phyloP scores from a whole-genome alignment of 2,329 filamentous ascomycete species.

The Penicillium sp. region DNA sequence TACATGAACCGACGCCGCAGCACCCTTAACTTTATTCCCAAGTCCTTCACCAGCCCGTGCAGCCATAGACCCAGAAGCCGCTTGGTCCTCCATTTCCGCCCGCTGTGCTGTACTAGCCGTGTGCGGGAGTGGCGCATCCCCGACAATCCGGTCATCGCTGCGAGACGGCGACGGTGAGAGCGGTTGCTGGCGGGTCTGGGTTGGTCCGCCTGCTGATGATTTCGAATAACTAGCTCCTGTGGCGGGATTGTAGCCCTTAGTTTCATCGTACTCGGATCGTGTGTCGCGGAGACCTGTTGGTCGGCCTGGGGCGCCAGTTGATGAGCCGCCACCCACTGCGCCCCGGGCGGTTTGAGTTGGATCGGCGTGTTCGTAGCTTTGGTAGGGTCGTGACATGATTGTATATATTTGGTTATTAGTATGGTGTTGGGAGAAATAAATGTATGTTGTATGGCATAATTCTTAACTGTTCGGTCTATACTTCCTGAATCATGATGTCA shows the following conservation, averaged over 20 bases:
- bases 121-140: constrained; percentile 17
- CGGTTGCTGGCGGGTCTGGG: constrained; percentile 7
- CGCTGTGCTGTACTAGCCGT: constrained; percentile 19
- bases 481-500: not conserved
- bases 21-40: constrained; percentile 27
- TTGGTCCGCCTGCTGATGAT: constrained; percentile 5
- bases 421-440: not conserved
- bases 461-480: not conserved
- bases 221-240: constrained; percentile 26
- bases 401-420: not conserved
- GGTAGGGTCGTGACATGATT: not conserved
- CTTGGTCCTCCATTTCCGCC: constrained; percentile 9
- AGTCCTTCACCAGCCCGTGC: constrained; percentile 19
- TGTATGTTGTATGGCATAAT: not conserved
- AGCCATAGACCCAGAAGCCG: constrained; percentile 1
- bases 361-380: constrained; percentile 1
- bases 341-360: constrained; percentile 1
- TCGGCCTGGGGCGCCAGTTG: constrained; percentile 28
- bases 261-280: constrained; percentile 19
- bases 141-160: constrained; percentile 14
- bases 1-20: constrained; percentile 37
- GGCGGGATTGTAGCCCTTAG: constrained; percentile 26
- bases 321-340: constrained; percentile 25
- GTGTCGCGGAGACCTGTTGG: constrained; percentile 16
- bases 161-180: constrained; percentile 12